phyloP scores from a whole-genome alignment of 1,139 yeast species.

The Candida glucosophila region DNA sequence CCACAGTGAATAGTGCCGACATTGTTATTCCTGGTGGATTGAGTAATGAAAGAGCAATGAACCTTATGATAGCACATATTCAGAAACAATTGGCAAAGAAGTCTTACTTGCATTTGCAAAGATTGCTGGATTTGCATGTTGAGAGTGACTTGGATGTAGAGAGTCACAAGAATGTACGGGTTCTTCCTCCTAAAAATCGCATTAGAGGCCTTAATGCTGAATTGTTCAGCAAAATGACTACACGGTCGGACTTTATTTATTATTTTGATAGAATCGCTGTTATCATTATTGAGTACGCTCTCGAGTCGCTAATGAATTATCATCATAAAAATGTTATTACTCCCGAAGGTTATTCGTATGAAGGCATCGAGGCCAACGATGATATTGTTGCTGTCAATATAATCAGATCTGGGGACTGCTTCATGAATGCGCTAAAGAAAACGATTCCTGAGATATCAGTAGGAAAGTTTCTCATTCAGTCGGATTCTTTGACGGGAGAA shows the following conservation, averaged over 20 bases:
- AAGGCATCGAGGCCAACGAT: conserved; percentile 36
- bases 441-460: conserved; percentile 70
- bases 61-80: conserved; percentile 71
- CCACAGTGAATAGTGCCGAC: conserved; percentile 78
- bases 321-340: conserved; percentile 30
- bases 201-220: conserved; percentile 65
- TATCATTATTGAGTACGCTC: conserved; percentile 57
- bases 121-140: conserved; percentile 47
- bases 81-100: conserved; percentile 61
- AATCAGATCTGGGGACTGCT: conserved; percentile 89
- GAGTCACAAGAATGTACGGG: conserved; percentile 17
- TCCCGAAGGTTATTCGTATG: conserved; percentile 26
- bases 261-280: conserved; percentile 76
- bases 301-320: conserved; percentile 37
- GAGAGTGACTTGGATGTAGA: conserved; percentile 23
- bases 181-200: conserved; percentile 59
- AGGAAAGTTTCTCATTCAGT: conserved; percentile 81
- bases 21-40: conserved; percentile 82
- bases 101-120: conserved; percentile 56
- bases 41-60: conserved; percentile 73
- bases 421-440: conserved; percentile 65
- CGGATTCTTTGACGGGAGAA: conserved; percentile 84
- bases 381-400: conserved; percentile 66
- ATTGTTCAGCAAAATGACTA: conserved; percentile 45
- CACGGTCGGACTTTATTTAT: conserved; percentile 73